A percentile compares a stretch with the other conserved stretches of the same genome.
Conservation (phyloP, 257 asterid genomes). For the Solanum piurae region DNA sequence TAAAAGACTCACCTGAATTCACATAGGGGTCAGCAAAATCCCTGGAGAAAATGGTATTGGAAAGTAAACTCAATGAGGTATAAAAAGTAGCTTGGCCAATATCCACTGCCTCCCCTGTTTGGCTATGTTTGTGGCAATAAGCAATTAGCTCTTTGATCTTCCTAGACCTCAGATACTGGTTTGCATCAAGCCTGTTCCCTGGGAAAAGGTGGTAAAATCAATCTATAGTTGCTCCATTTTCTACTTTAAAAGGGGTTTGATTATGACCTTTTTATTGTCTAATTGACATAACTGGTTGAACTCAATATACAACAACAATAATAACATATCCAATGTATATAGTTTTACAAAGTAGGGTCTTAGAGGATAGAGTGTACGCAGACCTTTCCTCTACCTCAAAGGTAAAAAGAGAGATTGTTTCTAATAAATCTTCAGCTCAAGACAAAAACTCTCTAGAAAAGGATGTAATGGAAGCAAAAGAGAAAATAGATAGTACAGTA, state of each 20-base stretch:
- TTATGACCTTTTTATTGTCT: neutral
- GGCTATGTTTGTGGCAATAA: conserved; percentile 29
- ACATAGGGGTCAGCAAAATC: conserved; percentile 44
- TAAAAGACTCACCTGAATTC: conserved; percentile 26
- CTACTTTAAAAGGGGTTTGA: neutral
- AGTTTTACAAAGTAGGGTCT: too few relatives aligned
- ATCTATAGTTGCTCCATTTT: neutral
- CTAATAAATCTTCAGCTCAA: too few relatives aligned
- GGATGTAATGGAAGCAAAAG: neutral
- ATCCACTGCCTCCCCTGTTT: conserved; percentile 35
- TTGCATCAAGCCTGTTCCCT: neutral
- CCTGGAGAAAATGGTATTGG: conserved; percentile 41
- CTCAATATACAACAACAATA: too few relatives aligned
- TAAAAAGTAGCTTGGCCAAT: conserved; percentile 47
- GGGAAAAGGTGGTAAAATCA: neutral
- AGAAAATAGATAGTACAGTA: too few relatives aligned
- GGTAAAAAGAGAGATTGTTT: neutral
- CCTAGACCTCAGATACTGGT: conserved; percentile 4
- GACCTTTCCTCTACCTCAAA: neutral
- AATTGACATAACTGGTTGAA: neutral
- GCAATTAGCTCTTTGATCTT: conserved; percentile 59
- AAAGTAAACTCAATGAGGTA: conserved; percentile 38
- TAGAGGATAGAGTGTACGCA: too few relatives aligned
- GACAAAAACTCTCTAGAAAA: neutral
- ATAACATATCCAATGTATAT: neutral